Evolutionary conservation across 1,284 basidiomycete species (phyloP), one percentile per base, ranked within the genome.

Genomic region (Puccinia horiana): DNA sequence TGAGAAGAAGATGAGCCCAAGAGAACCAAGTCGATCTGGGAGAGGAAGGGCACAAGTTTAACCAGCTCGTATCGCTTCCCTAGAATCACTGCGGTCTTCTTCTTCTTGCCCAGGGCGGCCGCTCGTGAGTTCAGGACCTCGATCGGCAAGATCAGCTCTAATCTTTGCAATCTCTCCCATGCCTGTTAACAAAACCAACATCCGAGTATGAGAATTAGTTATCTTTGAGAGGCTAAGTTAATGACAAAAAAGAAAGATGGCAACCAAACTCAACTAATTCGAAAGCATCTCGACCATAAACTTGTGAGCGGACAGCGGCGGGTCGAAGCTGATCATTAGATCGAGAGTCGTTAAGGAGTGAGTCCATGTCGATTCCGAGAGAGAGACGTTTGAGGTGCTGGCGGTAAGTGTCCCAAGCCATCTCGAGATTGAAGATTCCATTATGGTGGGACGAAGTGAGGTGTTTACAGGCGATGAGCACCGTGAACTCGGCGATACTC

Each of bases 401-500:
- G 54, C 79, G 79, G 56, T 74, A 81, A 23, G 23, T 4, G 44
- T 81, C 79, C 79, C 79, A 81, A 18, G 47, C 52, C 79, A 81
- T 81, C 42, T 81, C 79, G 44, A 81, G 58, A 44, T 81, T 81
- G 54, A 81, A 81, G 40, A 74, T 73, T 16, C 70, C 69, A 35
- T 52, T 81, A 4, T 70, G 63, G 69, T 80, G 65, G 26, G 47
- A 8, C 5, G 52, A 23, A 12, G 49, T 23, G 14, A 81, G 58
- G 58, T 81, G 79, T 58, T 81, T 63, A 5, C 65, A 42, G 32
- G 35, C 69, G 70, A 81, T 81, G 35, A 81, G 61, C 20, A 74
- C 69, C n/a, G 70, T 65, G 26, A 65, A 32, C 26, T 72, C 67
- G 26, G 56, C 16, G 20, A 40, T 56, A 42, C 77, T 72, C 40